phyloP scores from a whole-genome alignment of 495 filamentous ascomycete genomes.

The Hapsidospora chrysogenum region DNA sequence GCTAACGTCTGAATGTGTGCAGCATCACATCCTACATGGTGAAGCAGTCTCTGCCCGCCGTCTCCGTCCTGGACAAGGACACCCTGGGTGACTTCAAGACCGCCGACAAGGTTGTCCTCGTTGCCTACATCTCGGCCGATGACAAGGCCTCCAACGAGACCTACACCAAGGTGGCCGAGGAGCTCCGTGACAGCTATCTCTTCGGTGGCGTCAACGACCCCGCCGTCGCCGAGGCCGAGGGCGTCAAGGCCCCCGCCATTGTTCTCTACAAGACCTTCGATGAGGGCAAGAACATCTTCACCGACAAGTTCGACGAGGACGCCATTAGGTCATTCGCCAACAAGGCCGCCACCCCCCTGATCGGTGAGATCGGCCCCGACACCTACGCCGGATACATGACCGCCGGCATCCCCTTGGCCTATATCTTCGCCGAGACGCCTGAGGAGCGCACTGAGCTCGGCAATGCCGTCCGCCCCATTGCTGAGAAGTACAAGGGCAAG shows the following conservation, averaged over 20 bases:
- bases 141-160: conserved; percentile 75
- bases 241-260: conserved; percentile 68
- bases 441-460: conserved; percentile 77
- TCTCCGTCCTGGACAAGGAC: conserved; percentile 63
- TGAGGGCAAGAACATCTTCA: conserved; percentile 67
- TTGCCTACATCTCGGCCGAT: conserved; percentile 70
- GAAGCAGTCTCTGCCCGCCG: conserved; percentile 91
- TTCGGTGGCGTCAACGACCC: conserved; percentile 78
- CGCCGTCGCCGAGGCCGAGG: conserved; percentile 73
- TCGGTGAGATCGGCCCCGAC: conserved; percentile 95
- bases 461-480: conserved; percentile 44
- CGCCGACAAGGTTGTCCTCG: conserved; percentile 86
- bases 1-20: not conserved
- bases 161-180: conserved; percentile 65
- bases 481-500: conserved; percentile 58
- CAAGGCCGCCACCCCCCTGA: conserved; percentile 69
- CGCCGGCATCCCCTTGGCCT: conserved; percentile 82
- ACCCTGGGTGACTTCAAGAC: conserved; percentile 92
- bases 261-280: conserved; percentile 98
- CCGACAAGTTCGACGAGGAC: conserved; percentile 51
- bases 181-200: conserved; percentile 75
- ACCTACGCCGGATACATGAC: conserved; percentile 96
- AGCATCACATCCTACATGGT: conserved; percentile 98
- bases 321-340: conserved; percentile 71
- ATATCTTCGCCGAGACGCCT: conserved; percentile 89